Evolutionary conservation across 164 flowering plant species (phyloP).

Genomic region (Tinospora cordifolia): DNA sequence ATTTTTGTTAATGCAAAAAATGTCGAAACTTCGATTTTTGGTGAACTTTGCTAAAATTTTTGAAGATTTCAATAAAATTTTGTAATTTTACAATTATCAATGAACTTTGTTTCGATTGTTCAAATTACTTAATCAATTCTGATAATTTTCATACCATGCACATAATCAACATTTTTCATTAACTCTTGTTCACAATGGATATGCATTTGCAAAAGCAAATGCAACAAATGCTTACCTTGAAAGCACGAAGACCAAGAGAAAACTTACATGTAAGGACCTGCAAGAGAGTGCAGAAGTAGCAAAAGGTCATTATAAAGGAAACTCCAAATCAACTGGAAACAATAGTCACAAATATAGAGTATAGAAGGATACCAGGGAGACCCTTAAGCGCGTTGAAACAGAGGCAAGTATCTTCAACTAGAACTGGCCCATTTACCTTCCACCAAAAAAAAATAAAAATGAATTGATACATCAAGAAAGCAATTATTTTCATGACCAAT

Average conservation of each 20-base stretch:
- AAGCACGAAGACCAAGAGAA: background rate
- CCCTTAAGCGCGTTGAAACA: slow-evolving; percentile 92
- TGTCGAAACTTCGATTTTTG: no score
- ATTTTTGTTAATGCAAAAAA: no score
- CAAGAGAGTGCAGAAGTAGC: slow-evolving; percentile 10
- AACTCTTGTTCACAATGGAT: no score
- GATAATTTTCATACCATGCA: no score
- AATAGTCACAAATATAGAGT: background rate
- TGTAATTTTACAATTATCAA: no score
- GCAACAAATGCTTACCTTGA: slow-evolving; percentile 12
- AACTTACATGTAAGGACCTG: slow-evolving; percentile 98
- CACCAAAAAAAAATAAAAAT: background rate
- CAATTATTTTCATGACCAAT: no score
- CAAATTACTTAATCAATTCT: no score
- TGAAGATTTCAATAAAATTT: no score
- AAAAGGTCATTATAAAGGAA: background rate
- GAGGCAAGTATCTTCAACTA: slow-evolving; percentile 96
- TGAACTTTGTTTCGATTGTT: no score
- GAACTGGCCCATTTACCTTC: slow-evolving; percentile 84
- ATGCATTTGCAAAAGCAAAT: background rate
- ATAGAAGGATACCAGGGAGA: slow-evolving; percentile 56
- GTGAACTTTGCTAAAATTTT: no score
- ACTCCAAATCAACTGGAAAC: background rate
- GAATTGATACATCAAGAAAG: no score
- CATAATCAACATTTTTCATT: no score